Percentiles rank a stretch among this genome's conserved stretches.
These are phyloP conservation scores for Trichoderma arundinaceum DNA, from an alignment of 2,329 filamentous ascomycete genomes.

Conservation along the genomic window DNA sequence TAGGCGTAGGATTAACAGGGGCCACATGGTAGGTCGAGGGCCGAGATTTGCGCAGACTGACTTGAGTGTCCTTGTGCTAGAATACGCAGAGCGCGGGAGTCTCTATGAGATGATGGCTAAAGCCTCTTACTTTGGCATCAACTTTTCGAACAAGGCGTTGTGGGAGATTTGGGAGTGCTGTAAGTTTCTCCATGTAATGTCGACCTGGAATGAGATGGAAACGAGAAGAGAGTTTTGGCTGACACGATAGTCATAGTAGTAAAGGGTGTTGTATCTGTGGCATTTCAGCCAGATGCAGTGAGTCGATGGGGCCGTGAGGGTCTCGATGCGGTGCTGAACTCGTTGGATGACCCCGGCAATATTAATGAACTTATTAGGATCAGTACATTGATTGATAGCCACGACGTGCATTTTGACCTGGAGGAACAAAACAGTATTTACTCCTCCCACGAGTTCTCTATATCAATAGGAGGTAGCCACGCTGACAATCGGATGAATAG, in stretches of 20 bases:
- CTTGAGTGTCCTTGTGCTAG: slow-evolving; percentile 37
- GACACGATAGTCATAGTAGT: slow-evolving; percentile 36
- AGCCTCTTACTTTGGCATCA: slow-evolving; percentile 14
- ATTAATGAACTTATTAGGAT: slow-evolving; percentile 12
- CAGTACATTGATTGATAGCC: slow-evolving; percentile 29
- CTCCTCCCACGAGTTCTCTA: background rate
- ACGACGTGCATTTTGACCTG: slow-evolving; percentile 42
- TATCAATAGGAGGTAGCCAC: too few species aligned
- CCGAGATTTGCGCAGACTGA: slow-evolving; percentile 3
- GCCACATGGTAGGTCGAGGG: background rate
- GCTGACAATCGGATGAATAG: slow-evolving; percentile 33
- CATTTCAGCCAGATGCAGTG: slow-evolving; percentile 36
- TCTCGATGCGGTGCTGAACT: slow-evolving; percentile 25
- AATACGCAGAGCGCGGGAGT: slow-evolving; percentile 39
- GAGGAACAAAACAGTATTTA: slow-evolving; percentile 42
- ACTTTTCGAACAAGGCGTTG: slow-evolving; percentile 36
- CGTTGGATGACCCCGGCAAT: slow-evolving; percentile 14
- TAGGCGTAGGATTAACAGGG: slow-evolving; percentile 25
- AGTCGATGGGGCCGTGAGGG: background rate
- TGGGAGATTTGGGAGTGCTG: slow-evolving; percentile 43
- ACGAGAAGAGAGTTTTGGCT: slow-evolving; percentile 9
- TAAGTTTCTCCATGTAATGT: slow-evolving; percentile 32
- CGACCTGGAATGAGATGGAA: background rate
- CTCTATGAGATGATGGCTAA: slow-evolving; percentile 35
- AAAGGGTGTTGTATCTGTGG: slow-evolving; percentile 39